Base-by-base conservation (phyloP, 2,329 filamentous ascomycete genomes). In the Pseudopyricularia cyperi region DNA sequence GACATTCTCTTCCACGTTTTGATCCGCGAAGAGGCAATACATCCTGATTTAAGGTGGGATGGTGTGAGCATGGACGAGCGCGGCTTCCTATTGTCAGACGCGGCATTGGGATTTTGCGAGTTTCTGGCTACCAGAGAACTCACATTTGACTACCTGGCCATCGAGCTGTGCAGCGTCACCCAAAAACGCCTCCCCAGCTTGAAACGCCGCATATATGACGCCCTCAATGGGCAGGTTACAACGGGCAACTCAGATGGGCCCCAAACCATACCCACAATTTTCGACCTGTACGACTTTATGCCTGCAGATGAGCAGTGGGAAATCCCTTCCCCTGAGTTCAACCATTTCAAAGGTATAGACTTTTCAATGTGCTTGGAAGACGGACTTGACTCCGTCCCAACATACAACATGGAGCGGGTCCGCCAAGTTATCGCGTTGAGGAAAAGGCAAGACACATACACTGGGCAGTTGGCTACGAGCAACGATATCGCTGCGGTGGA, bases 251-350 rank as follows among this genome's bases (percentile, higher is more conserved):
- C 79, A 54, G 83, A 84, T 48, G 79, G 87, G 52, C 14, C 39
- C 1, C 49, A 51, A 28, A 85, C 53, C n/a, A 54, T 89, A 53
- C 77, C 84, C 1, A 89, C 86, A 3, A 77, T 97, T 7, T 95
- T 97, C 61, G 89, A 96, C 57, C 75, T 97, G 22, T 93, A 95
- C 60, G 93, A 98, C 67, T 97, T 97, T 61, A 77, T 93, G 54
- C 66, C 76, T 2, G 63, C 72, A 19, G 73, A 74, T 46, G 71
- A 66, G 15, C 62, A 71, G n/a, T 80, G 77, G 70, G 65, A 70
- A 24, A 64, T 70, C 4, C 62, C 75, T 2, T 65, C 76, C 2
- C 80, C 82, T 3, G 64, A 72, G 5, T 69, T 86, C 19, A 68
- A 72, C 39, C 78, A 78, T 55, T 83, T 90, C 55, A 69, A 71